These are phyloP conservation scores for Prunus persica DNA, from an alignment of 306 rosid genomes.

Conservation along the genomic window Prunus_persica_NCBIv2 NC_034010.1:18531001-18531500, in stretches of 20 bases:
- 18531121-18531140: neutral
- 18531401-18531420: slow-evolving; percentile 33
- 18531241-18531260: slow-evolving; percentile 56
- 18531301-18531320: slow-evolving; percentile 70
- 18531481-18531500: slow-evolving; percentile 47
- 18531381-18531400: slow-evolving; percentile 36
- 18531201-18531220: slow-evolving; percentile 9
- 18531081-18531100: neutral
- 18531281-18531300: slow-evolving; percentile 75
- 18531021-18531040: neutral
- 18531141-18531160: neutral
- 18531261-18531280: slow-evolving; percentile 66
- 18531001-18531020: neutral
- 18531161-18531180: neutral
- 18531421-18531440: slow-evolving; percentile 56
- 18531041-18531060: neutral
- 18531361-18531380: slow-evolving; percentile 36
- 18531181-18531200: neutral
- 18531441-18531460: slow-evolving; percentile 69
- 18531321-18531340: slow-evolving; percentile 53
- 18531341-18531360: slow-evolving; percentile 56
- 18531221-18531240: slow-evolving; percentile 36
- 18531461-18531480: slow-evolving; percentile 55
- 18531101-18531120: neutral
- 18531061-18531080: neutral